Conservation (phyloP, 768 basidiomycete genomes). For the Hericium coralloides region DNA sequence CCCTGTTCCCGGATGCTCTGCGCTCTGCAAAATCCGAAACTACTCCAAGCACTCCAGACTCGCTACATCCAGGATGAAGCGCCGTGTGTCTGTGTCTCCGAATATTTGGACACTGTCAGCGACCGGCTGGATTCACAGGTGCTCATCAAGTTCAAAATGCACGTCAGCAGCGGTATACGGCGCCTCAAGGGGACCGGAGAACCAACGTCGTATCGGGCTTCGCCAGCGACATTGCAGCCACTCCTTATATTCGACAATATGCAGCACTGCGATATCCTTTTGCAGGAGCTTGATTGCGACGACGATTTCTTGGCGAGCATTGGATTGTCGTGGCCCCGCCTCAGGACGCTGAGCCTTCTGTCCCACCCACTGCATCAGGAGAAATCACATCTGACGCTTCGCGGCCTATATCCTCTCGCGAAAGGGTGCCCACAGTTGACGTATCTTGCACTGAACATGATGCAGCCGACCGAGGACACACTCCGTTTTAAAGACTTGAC, state of each 20-base stretch:
- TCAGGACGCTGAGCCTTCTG: background rate
- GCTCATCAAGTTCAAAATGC: no score
- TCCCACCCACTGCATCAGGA: background rate
- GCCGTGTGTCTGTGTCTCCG: no score
- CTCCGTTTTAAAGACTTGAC: background rate
- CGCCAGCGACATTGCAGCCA: background rate
- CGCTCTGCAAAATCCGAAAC: no score
- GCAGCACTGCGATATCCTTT: background rate
- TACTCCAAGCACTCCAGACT: no score
- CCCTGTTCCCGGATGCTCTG: no score
- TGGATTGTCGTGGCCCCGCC: background rate
- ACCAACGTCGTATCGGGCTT: background rate
- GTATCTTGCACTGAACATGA: background rate
- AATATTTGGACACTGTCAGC: no score
- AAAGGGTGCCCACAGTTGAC: background rate
- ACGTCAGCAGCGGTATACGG: no score
- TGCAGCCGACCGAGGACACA: background rate
- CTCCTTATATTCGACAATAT: background rate
- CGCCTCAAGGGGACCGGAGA: no score
- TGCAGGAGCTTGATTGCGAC: background rate
- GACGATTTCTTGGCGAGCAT: background rate
- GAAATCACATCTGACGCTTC: background rate
- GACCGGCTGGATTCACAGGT: no score
- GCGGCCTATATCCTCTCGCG: background rate
- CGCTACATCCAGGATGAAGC: no score